Percentiles rank a stretch among this genome's conserved stretches.
Evolutionary conservation across 2,329 filamentous ascomycete species (phyloP).

Genomic region (Talaromyces sp.): DNA sequence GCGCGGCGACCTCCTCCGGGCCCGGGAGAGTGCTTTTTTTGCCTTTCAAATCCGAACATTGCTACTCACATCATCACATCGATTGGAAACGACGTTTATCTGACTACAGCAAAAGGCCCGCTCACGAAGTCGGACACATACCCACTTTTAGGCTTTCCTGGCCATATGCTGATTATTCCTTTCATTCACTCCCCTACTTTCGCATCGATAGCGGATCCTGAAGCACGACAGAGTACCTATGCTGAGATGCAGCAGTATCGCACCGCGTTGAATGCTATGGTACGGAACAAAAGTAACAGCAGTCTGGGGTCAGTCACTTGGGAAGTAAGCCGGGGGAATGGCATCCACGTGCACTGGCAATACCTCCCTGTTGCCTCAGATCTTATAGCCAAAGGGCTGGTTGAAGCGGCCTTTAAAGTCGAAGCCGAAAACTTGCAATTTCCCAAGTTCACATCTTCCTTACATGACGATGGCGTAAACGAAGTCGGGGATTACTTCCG

Average conservation of each 20-base stretch:
- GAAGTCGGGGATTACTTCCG: conserved; percentile 66
- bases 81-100: conserved; percentile 80
- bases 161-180: conserved; percentile 88
- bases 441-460: conserved; percentile 48
- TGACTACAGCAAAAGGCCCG: conserved; percentile 90
- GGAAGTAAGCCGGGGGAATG: conserved; percentile 78
- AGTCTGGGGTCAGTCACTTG: conserved; percentile 81
- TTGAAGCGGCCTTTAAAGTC: conserved; percentile 84
- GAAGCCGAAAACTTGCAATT: conserved; percentile 73
- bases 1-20: conserved; percentile 52
- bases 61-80: conserved; percentile 85
- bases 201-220: conserved; percentile 58
- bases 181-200: conserved; percentile 77
- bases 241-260: conserved; percentile 82
- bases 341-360: conserved; percentile 93
- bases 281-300: conserved; percentile 47
- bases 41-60: conserved; percentile 78
- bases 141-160: conserved; percentile 68
- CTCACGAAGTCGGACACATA: conserved; percentile 70
- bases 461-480: conserved; percentile 40
- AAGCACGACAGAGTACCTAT: conserved; percentile 58
- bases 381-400: conserved; percentile 66
- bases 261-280: conserved; percentile 72
- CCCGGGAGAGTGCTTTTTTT: conserved; percentile 89
- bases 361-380: conserved; percentile 71